Conservation (phyloP, 73 alveolate species). For the Stentor roeselii region DNA sequence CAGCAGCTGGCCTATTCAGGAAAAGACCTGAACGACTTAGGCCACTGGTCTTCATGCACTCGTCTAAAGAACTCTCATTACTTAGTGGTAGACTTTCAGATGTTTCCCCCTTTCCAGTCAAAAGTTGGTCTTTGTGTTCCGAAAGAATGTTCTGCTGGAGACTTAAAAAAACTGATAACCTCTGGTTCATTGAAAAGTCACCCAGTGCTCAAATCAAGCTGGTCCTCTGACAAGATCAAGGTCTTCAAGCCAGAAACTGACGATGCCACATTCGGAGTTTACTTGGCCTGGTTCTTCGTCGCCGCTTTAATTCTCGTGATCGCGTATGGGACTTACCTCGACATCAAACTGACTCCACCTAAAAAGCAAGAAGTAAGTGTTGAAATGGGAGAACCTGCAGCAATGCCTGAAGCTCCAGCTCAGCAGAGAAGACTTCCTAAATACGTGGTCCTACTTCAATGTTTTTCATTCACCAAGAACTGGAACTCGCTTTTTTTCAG, state of each 20-base stretch:
- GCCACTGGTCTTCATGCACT: neutral
- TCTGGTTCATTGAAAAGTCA: neutral
- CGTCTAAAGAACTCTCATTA: neutral
- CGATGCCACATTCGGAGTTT: neutral
- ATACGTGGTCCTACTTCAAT: neutral
- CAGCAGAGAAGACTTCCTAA: neutral
- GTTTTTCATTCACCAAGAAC: neutral
- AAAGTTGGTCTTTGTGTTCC: neutral
- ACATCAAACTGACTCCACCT: neutral
- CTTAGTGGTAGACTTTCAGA: neutral
- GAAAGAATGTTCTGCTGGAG: neutral
- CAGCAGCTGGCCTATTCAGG: neutral
- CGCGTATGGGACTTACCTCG: neutral
- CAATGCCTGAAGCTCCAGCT: neutral
- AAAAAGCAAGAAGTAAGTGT: neutral
- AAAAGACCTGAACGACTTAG: slow-evolving; percentile 9
- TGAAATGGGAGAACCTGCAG: neutral
- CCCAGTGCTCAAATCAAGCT: neutral
- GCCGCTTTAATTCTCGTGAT: neutral
- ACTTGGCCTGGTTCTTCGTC: neutral
- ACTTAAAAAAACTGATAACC: neutral
- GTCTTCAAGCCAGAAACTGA: neutral
- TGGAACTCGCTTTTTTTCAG: neutral
- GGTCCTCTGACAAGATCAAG: neutral
- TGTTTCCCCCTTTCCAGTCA: neutral